These are phyloP conservation scores for Globisporangium apiculatum DNA, from an alignment of 352 stramenopile genomes.

Conservation along the genomic window DNA sequence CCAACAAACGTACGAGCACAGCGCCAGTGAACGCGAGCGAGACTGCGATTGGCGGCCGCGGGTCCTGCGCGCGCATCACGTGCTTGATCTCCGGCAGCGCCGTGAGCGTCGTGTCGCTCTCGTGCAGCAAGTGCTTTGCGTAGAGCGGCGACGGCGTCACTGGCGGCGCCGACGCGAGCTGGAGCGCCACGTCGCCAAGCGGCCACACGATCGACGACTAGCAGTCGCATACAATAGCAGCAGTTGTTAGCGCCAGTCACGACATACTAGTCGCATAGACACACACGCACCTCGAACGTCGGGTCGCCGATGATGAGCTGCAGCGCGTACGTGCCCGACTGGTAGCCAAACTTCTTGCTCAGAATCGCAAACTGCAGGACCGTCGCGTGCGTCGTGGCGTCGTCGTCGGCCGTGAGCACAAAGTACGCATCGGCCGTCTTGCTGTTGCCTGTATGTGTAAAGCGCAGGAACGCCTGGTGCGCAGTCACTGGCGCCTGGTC, in stretches of 20 bases:
- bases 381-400: slow-evolving; percentile 24
- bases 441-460: slow-evolving; percentile 37
- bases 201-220: slow-evolving; percentile 49
- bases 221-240: no score
- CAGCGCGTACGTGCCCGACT: slow-evolving; percentile 57
- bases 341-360: slow-evolving; percentile 79
- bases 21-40: slow-evolving; percentile 64
- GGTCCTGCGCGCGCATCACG: slow-evolving; percentile 75
- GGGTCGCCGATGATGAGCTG: slow-evolving; percentile 73
- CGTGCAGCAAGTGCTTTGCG: slow-evolving; percentile 76
- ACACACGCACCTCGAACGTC: slow-evolving; percentile 46
- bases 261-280: background rate
- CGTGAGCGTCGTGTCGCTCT: slow-evolving; percentile 83
- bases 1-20: slow-evolving; percentile 30
- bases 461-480: slow-evolving; percentile 79
- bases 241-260: slow-evolving; percentile 12
- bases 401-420: slow-evolving; percentile 40
- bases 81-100: slow-evolving; percentile 84
- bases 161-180: slow-evolving; percentile 53
- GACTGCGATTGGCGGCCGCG: slow-evolving; percentile 51
- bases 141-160: slow-evolving; percentile 73
- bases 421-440: slow-evolving; percentile 66
- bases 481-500: slow-evolving; percentile 47
- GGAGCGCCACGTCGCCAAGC: slow-evolving; percentile 59
- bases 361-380: slow-evolving; percentile 52